Conservation (phyloP, 805 yeast genomes). For the Spathaspora arborariae region DNA sequence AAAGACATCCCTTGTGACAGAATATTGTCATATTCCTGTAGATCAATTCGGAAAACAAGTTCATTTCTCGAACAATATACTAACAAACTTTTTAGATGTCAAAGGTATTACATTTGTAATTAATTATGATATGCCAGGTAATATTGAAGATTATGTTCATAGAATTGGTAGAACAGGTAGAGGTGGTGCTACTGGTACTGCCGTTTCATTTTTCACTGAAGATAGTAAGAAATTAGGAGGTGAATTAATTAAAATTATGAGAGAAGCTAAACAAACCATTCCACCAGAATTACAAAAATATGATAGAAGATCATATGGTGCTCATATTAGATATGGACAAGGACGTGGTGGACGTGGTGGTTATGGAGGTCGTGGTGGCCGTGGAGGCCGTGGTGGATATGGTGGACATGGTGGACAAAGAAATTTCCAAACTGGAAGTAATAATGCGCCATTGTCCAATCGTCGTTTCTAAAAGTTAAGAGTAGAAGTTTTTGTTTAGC, state of each 20-base stretch:
- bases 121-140: conserved; percentile 97
- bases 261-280: conserved; percentile 91
- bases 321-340: conserved; percentile 46
- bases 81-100: conserved; percentile 63
- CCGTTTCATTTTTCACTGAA: conserved; percentile 89
- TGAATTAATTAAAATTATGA: conserved; percentile 82
- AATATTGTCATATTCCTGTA: not conserved
- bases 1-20: not conserved
- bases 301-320: conserved; percentile 62
- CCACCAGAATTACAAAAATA: conserved; percentile 76
- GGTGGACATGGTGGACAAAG: conserved; percentile 36
- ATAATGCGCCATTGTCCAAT: conserved; percentile 44
- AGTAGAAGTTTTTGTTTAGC: conserved; percentile 2
- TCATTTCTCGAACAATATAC: conserved; percentile 13
- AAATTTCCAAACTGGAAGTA: conserved; percentile 35
- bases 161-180: conserved; percentile 99
- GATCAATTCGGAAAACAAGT: not conserved
- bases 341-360: conserved; percentile 55
- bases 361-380: conserved; percentile 33
- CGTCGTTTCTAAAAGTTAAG: conserved; percentile 34
- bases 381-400: conserved; percentile 35
- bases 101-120: conserved; percentile 93
- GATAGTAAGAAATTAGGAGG: conserved; percentile 86
- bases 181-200: conserved; percentile 96
- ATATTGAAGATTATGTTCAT: conserved; percentile 97